Percentiles rank a stretch among this genome's conserved stretches.
These are phyloP conservation scores for Rhododendron ovatum DNA, from an alignment of 148 eudicot genomes.

Conservation along the genomic window DNA sequence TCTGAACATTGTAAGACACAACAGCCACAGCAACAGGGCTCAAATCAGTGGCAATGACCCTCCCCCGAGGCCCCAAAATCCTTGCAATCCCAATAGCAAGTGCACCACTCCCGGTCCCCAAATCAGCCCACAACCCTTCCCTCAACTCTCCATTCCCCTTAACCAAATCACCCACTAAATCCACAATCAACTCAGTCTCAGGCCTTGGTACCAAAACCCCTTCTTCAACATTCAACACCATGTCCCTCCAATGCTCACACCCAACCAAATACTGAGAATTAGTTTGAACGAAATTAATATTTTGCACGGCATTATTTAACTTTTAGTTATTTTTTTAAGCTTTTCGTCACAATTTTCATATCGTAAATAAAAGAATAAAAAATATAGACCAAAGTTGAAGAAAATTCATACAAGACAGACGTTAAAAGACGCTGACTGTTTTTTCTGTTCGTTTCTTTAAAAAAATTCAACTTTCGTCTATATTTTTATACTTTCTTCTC, in stretches of 20 bases:
- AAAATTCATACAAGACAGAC: background rate
- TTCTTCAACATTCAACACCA: slow-evolving; percentile 80
- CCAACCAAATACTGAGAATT: slow-evolving; percentile 66
- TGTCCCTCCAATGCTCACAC: slow-evolving; percentile 99
- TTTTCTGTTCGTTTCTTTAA: background rate
- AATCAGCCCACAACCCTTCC: slow-evolving; percentile 87
- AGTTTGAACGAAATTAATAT: background rate
- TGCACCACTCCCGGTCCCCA: slow-evolving; percentile 97
- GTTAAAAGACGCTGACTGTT: background rate
- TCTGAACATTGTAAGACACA: slow-evolving; percentile 72
- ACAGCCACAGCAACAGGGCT: slow-evolving; percentile 74
- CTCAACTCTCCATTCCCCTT: slow-evolving; percentile 31
- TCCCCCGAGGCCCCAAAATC: slow-evolving; percentile 51
- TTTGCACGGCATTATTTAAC: background rate
- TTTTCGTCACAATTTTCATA: background rate
- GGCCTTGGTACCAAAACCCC: slow-evolving; percentile 96
- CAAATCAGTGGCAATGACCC: slow-evolving; percentile 74
- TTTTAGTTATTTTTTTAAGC: background rate
- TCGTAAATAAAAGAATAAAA: too few species aligned
- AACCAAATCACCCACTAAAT: slow-evolving; percentile 51
- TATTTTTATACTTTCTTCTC: too few species aligned
- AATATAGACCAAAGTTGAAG: background rate
- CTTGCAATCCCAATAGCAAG: slow-evolving; percentile 79
- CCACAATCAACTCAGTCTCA: slow-evolving; percentile 77
- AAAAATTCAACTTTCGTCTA: too few species aligned